phyloP scores from a whole-genome alignment of 2,329 filamentous ascomycete species.

The Blastomyces gilchristii region DNA sequence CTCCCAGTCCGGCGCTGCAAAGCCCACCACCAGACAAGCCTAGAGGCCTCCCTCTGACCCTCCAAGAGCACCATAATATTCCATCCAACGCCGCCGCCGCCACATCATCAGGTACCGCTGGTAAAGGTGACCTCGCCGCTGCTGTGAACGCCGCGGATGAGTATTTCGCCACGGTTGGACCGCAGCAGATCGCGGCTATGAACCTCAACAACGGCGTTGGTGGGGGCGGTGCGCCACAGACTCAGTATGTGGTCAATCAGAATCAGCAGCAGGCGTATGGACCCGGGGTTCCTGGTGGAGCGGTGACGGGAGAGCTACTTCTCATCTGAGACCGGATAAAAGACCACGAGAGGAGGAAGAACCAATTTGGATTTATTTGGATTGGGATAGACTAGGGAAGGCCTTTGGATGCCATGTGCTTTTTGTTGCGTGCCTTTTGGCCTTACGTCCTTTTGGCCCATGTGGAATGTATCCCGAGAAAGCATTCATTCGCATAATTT shows the following conservation, averaged over 20 bases:
- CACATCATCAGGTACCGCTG: slow-evolving; percentile 14
- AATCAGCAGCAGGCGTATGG: slow-evolving; percentile 68
- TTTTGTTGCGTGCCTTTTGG: neutral
- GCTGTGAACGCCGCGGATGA: slow-evolving; percentile 78
- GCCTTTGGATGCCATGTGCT: neutral
- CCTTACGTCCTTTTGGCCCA: neutral
- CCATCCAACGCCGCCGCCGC: slow-evolving; percentile 22
- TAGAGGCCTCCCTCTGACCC: slow-evolving; percentile 23
- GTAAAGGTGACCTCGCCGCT: slow-evolving; percentile 48
- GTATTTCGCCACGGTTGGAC: slow-evolving; percentile 74
- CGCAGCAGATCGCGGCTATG: slow-evolving; percentile 63
- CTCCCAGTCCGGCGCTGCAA: slow-evolving; percentile 79
- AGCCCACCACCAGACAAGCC: slow-evolving; percentile 46
- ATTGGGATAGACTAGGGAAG: neutral
- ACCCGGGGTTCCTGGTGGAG: slow-evolving; percentile 52
- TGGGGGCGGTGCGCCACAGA: slow-evolving; percentile 44
- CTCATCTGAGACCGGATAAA: slow-evolving; percentile 12
- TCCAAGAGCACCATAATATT: slow-evolving; percentile 32
- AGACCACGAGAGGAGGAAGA: neutral
- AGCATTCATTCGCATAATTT: neutral
- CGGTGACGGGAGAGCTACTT: slow-evolving; percentile 61
- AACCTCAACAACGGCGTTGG: slow-evolving; percentile 54
- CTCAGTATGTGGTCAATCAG: slow-evolving; percentile 64
- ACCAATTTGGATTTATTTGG: neutral
- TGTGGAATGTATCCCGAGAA: neutral